Evolutionary conservation across 2,329 filamentous ascomycete genomes (phyloP), one percentile per base, ranked within the genome.

Genomic region (Penicillium sp.): DNA sequence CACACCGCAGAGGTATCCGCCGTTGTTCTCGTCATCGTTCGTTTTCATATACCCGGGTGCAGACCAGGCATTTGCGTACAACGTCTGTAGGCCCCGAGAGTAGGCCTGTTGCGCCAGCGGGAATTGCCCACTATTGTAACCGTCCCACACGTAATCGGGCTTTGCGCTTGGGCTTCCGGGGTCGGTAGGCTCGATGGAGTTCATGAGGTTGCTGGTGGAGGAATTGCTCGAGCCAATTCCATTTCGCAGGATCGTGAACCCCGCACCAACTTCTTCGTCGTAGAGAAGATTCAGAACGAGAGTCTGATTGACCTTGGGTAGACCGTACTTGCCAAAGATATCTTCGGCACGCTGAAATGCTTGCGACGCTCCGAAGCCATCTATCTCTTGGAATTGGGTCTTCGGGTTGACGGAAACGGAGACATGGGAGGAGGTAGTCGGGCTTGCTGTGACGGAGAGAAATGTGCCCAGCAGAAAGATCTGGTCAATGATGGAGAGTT

Each of bases 1-100:
- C 35, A 79, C 78, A 45, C 80, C 79, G 59, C 80, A 82, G 0
- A 83, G 67, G 48, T 72, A 77, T 1, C 80, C 79, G 1, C 79
- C 77, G 57, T 78, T 73, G 35, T 67, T 70, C 48, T 81, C 75
- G 50, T 77, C 70, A 3, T 67, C 67, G 54, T 81, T 81, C 5
- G 76, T 81, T 72, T 82, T 82, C 80, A 83, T 83, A 63, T 77
- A 82, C 0, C 78, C 78, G 0, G 79, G 80, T 0, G 80, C 80
- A 56, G 75, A 78, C 80, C 80, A 83, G 0, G 80, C 79, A 67
- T 83, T 76, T 1, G 75, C 77, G 59, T 81, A 80, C 26, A 53
- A 8, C n/a, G 48, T 50, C 33, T 50, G 48, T 1, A 50, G 16
- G 3, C 48, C 48, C 2, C 48, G 48, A 4, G 33, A 16, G n/a